Conservation (phyloP, 129 eudicot species). For the Chrysanthemum lavandulifolium region DNA sequence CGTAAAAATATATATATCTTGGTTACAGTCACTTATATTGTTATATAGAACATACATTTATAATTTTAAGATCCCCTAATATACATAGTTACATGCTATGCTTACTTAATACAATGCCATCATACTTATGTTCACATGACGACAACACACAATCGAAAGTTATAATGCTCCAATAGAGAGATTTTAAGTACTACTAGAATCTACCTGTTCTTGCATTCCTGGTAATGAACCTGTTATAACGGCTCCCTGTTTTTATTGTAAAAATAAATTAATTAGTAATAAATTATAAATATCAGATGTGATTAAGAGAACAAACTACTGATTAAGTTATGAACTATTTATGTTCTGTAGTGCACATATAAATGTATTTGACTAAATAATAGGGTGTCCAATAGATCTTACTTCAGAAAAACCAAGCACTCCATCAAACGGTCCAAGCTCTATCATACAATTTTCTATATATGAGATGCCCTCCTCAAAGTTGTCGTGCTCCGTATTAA, state of each 20-base stretch:
- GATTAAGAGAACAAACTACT: too few species aligned
- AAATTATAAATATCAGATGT: not conserved
- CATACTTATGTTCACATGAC: too few species aligned
- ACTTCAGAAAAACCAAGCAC: slow-evolving; percentile 52
- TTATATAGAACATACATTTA: too few species aligned
- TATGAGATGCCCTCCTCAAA: slow-evolving; percentile 40
- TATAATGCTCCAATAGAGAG: not conserved
- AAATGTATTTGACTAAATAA: not conserved
- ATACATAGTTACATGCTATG: too few species aligned
- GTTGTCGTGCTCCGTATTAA: slow-evolving; percentile 17
- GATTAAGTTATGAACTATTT: too few species aligned
- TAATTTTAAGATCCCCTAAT: too few species aligned
- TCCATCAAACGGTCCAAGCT: slow-evolving; percentile 56
- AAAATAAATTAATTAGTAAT: not conserved
- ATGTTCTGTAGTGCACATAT: too few species aligned
- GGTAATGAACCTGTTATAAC: slow-evolving; percentile 18
- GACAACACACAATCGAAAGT: too few species aligned
- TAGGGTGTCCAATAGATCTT: not conserved
- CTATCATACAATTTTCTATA: slow-evolving; percentile 43
- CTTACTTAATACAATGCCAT: too few species aligned
- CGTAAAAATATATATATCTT: too few species aligned
- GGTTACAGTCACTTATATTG: too few species aligned
- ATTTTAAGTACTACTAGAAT: not conserved
- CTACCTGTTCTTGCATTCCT: slow-evolving; percentile 17
- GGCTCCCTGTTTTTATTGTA: slow-evolving; percentile 11